Base-by-base conservation (phyloP, 2,329 filamentous ascomycete species). In the Tympanopsis confertula region DNA sequence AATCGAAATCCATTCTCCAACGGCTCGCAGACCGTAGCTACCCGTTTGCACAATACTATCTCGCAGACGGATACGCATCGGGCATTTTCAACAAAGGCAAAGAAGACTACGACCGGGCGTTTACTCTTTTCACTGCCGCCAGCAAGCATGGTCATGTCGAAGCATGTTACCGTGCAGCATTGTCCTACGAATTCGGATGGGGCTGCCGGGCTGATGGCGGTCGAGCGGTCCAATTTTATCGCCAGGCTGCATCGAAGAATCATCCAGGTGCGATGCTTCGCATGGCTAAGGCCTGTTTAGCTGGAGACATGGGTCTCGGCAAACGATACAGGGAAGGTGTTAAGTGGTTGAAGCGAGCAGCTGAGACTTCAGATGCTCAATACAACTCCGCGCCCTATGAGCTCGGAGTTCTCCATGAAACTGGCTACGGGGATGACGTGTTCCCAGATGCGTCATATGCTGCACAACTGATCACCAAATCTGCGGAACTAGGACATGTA, bases 171-270 rank as follows among this genome's bases (percentile, higher is more conserved):
- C 83, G 91, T 39, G 82, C 89, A 38, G 91, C 84, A 13, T 69
- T 98, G 39, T 95, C 88, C 64, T 96, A 96, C 62, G 91, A 98
- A 58, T 96, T 95, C 59, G 91, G 88, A 44, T 98, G 91, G 91
- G 91, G 91, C 29, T 93, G 82, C 51, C 79, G 86, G 40, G 86
- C 86, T 51, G 87, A 95, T 51, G 82, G 84, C 40, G 77, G 82
- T 36, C 95, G 95, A 61, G 89, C 91, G 32, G 84, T 93, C 2
- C 88, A 96, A 55, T 98, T 91, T 57, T 83, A 94, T 53, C 81
- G 89, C 39, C 81, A 83, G 44, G 84, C 88, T 7, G 88, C 91
- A 2, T 85, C 88, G 5, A 96, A 95, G 59, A 85, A 87, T 42
- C 91, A 98, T 51, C 91, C 91, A 0, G 91, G 91, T 36, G 89